Conservation (phyloP, 2,329 filamentous ascomycete genomes). For the Aspergillus oerlinghausenensis region DNA sequence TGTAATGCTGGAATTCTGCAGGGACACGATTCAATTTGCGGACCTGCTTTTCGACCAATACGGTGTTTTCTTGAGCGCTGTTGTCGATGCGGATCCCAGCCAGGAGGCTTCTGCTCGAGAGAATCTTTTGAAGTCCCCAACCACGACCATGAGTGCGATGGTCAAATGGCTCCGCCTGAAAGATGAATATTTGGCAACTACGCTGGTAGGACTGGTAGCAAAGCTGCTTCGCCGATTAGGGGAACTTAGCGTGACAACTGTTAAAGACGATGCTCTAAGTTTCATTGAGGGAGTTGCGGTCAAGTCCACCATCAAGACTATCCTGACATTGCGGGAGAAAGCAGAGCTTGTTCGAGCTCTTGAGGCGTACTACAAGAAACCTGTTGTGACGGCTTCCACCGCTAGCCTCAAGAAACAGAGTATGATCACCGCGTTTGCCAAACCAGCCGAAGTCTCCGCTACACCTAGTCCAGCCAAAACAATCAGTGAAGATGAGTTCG, state of each 20-base stretch:
- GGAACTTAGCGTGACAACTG: constrained; percentile 64
- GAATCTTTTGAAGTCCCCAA: constrained; percentile 61
- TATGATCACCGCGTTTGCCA: constrained; percentile 38
- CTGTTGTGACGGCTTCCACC: constrained; percentile 40
- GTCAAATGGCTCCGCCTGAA: constrained; percentile 86
- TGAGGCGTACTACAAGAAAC: constrained; percentile 49
- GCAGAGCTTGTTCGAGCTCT: constrained; percentile 68
- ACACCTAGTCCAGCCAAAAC: constrained; percentile 27
- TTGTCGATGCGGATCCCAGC: constrained; percentile 45
- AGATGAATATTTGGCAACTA: constrained; percentile 77
- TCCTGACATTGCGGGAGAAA: constrained; percentile 75
- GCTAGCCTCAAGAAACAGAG: constrained; percentile 42
- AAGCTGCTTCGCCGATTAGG: constrained; percentile 81
- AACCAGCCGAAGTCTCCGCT: constrained; percentile 32
- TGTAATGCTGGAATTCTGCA: constrained; percentile 85
- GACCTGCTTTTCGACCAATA: constrained; percentile 81
- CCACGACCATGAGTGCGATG: constrained; percentile 61
- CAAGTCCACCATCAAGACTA: constrained; percentile 64
- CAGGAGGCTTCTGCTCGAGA: constrained; percentile 41
- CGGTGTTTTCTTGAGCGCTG: constrained; percentile 70
- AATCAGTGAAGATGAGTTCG: constrained; percentile 37
- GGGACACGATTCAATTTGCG: constrained; percentile 91
- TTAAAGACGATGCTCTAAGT: constrained; percentile 61
- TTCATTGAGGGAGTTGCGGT: constrained; percentile 53
- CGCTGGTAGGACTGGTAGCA: constrained; percentile 74